Percentiles rank a stretch among this genome's conserved stretches.
phyloP scores from a whole-genome alignment of 768 basidiomycete genomes.

The Imleria badia region DNA sequence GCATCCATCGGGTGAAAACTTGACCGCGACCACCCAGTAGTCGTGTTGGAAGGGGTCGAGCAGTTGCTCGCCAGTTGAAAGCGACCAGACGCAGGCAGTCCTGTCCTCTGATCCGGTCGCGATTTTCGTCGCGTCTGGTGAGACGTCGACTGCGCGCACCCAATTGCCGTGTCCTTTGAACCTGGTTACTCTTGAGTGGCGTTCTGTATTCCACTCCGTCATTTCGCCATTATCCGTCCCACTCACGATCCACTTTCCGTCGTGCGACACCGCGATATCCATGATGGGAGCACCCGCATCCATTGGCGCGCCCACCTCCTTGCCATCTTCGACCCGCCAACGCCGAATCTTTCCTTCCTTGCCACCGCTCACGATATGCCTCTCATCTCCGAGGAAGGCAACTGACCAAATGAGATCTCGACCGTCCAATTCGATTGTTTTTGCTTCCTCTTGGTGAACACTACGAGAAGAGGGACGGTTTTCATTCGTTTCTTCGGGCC shows the following conservation, averaged over 20 bases:
- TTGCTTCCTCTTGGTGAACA: no score
- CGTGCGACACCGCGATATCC: neutral
- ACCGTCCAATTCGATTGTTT: no score
- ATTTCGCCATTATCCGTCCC: no score
- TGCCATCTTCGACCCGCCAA: neutral
- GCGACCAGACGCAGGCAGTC: neutral
- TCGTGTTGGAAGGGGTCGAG: neutral
- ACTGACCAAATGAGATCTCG: neutral
- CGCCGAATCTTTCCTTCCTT: neutral
- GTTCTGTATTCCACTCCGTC: no score
- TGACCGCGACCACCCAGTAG: neutral
- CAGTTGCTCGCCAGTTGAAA: neutral
- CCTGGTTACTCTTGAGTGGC: no score
- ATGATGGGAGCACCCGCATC: no score
- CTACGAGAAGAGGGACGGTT: no score
- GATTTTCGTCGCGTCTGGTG: neutral
- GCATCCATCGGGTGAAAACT: no score
- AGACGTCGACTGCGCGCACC: slow-evolving; percentile 1
- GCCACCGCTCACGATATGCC: neutral
- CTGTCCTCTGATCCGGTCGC: neutral
- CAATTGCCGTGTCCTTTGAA: neutral
- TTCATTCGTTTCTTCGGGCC: no score
- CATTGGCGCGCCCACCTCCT: no score
- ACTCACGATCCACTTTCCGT: neutral
- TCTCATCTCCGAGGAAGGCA: neutral